These are phyloP conservation scores for Theobroma cacao DNA, from an alignment of 345 rosid species.

Conservation along the genomic window DNA sequence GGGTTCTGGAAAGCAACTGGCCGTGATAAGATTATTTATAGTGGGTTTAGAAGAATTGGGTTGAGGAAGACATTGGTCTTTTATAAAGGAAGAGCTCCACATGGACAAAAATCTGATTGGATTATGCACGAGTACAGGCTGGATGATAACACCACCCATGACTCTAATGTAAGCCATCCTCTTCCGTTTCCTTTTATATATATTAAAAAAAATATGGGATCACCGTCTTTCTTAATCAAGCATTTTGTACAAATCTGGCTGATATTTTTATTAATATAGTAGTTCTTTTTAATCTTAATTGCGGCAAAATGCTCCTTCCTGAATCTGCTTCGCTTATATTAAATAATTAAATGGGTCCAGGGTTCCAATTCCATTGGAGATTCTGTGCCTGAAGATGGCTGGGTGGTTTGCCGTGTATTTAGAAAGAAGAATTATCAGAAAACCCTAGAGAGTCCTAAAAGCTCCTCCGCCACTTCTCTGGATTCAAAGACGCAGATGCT, in stretches of 20 bases:
- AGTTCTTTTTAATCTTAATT: background rate
- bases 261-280: background rate
- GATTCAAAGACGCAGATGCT: constrained; percentile 47
- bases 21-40: constrained; percentile 85
- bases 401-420: constrained; percentile 97
- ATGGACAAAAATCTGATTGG: constrained; percentile 97
- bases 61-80: constrained; percentile 91
- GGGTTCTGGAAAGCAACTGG: constrained; percentile 99
- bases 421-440: constrained; percentile 90
- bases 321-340: background rate
- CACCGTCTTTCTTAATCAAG: background rate
- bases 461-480: constrained; percentile 40
- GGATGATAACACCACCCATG: constrained; percentile 48
- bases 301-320: background rate
- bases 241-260: background rate
- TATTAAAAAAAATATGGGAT: no score
- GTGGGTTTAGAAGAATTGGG: constrained; percentile 71
- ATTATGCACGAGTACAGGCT: constrained; percentile 98
- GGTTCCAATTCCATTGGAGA: constrained; percentile 47
- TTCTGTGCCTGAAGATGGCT: constrained; percentile 69
- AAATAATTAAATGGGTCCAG: constrained; percentile 12
- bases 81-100: constrained; percentile 94
- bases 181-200: background rate
- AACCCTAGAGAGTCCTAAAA: constrained; percentile 68
- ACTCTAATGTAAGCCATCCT: constrained; percentile 40